Conservation (phyloP, 768 basidiomycete genomes). For the Serpula lacrymans region DNA sequence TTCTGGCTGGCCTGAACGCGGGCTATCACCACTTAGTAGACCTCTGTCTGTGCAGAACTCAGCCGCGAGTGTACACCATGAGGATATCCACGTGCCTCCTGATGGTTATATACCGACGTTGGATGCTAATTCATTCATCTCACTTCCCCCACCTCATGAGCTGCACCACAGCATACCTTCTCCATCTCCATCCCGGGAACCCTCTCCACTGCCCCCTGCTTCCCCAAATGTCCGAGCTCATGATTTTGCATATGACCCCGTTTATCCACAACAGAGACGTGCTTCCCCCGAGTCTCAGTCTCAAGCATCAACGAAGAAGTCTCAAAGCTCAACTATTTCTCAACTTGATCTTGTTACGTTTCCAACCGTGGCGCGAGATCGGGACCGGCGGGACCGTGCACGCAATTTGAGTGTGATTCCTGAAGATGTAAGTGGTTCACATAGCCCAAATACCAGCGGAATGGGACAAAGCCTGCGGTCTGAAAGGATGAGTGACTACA, state of each 20-base stretch:
- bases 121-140: constrained; percentile 35
- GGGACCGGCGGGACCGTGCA: constrained; percentile 18
- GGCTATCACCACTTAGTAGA: constrained; percentile 11
- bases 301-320: constrained; percentile 17
- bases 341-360: constrained; percentile 30
- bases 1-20: constrained; percentile 16
- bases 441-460: not conserved
- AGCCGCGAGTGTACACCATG: constrained; percentile 6
- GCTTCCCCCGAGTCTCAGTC: constrained; percentile 24
- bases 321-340: constrained; percentile 28
- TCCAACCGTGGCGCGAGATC: constrained; percentile 7
- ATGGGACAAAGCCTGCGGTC: constrained; percentile 13
- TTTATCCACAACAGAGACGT: constrained; percentile 15
- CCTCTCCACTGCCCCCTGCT: constrained; percentile 15
- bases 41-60: constrained; percentile 21
- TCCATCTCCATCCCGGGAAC: constrained; percentile 23
- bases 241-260: constrained; percentile 22
- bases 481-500: constrained; percentile 18
- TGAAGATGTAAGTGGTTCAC: constrained; percentile 21
- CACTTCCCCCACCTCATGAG: constrained; percentile 52
- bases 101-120: constrained; percentile 51
- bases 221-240: constrained; percentile 12
- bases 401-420: constrained; percentile 28
- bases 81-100: constrained; percentile 34
- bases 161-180: constrained; percentile 29